phyloP scores from a whole-genome alignment of 305 asterid species.

The Fraxinus velutina region DNA sequence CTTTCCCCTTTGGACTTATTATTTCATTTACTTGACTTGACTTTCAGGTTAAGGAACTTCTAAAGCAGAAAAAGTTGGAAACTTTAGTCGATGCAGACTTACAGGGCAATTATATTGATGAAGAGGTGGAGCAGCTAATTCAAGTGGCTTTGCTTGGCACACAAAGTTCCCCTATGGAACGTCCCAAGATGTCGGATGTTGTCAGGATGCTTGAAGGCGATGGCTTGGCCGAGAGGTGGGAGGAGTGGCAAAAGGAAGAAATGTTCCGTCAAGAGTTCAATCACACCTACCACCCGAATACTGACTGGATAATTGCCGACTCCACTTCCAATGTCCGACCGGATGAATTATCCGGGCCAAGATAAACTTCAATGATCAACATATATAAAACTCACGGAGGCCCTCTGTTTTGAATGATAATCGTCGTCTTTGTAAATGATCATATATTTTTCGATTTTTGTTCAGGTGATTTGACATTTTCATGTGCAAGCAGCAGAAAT shows the following conservation, averaged over 20 bases:
- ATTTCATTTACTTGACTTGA: not conserved
- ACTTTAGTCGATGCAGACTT: constrained; percentile 74
- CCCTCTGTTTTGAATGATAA: constrained; percentile 28
- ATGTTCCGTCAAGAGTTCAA: constrained; percentile 64
- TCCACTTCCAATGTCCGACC: constrained; percentile 47
- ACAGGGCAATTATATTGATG: constrained; percentile 60
- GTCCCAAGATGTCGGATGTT: constrained; percentile 86
- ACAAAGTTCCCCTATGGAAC: constrained; percentile 58
- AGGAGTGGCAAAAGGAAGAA: constrained; percentile 90
- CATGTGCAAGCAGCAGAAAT: constrained; percentile 29
- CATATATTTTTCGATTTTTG: not conserved
- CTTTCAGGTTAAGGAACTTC: constrained; percentile 74
- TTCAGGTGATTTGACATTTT: constrained; percentile 23
- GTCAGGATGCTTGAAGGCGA: constrained; percentile 87
- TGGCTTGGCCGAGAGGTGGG: constrained; percentile 80
- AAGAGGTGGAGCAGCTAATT: constrained; percentile 73
- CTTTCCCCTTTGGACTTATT: not conserved
- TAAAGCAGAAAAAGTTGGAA: constrained; percentile 74
- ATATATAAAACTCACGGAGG: constrained; percentile 1
- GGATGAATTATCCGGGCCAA: constrained; percentile 60
- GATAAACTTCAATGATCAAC: constrained; percentile 32
- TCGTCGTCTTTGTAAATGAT: constrained; percentile 47
- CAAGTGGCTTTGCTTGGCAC: constrained; percentile 86
- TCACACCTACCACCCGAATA: constrained; percentile 42
- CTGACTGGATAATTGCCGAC: constrained; percentile 53